Conservation (phyloP, 768 basidiomycete genomes). For the Terana coerulea region DNA sequence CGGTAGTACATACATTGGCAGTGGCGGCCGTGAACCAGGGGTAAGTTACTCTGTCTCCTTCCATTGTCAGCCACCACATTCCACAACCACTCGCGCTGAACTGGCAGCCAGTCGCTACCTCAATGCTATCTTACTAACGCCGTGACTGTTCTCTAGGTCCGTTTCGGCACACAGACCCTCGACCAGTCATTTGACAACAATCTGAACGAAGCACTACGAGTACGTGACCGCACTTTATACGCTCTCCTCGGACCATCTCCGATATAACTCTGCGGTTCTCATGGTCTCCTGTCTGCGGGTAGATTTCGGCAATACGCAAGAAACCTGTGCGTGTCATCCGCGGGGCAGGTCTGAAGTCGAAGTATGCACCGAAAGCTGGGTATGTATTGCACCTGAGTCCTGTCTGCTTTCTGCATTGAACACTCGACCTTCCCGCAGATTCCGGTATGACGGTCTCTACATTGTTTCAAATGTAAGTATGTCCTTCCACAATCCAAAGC, state of each 20-base stretch:
- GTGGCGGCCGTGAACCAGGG: slow-evolving; percentile 6
- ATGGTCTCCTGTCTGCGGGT: background rate
- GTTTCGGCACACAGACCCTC: background rate
- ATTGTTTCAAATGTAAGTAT: background rate
- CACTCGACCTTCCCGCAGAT: slow-evolving; percentile 60
- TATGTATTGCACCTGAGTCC: slow-evolving; percentile 30
- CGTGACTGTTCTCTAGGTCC: background rate
- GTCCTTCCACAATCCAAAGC: background rate
- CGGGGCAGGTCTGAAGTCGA: slow-evolving; percentile 2
- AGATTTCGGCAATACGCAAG: background rate
- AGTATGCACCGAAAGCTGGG: slow-evolving; percentile 42
- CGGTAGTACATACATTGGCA: slow-evolving; percentile 7
- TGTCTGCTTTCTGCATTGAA: slow-evolving; percentile 45
- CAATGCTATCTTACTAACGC: background rate
- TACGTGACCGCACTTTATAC: background rate
- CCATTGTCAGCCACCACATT: background rate
- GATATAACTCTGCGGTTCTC: background rate
- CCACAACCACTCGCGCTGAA: background rate
- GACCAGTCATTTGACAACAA: slow-evolving; percentile 7
- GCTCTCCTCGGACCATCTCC: background rate
- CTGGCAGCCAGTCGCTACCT: background rate
- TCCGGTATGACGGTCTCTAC: slow-evolving; percentile 13
- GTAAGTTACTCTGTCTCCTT: background rate
- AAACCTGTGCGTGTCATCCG: slow-evolving; percentile 3
- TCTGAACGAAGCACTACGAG: slow-evolving; percentile 3